Evolutionary conservation across 2,329 filamentous ascomycete species (phyloP), one percentile per base, ranked within the genome.

Genomic region (Thyridium curvatum): DNA sequence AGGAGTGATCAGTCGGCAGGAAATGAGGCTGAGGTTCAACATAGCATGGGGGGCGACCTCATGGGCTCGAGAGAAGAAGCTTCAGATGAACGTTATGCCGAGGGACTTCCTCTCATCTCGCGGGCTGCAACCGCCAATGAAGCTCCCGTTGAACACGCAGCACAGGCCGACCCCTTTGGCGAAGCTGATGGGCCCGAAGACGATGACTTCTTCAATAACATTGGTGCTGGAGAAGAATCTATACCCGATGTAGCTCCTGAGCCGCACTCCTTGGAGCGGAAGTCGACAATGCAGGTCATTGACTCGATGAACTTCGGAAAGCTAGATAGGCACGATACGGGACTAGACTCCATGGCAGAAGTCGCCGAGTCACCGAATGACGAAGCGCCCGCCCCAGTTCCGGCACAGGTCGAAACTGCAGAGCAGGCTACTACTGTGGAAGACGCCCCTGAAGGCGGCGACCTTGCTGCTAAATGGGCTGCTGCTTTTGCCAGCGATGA

Each of bases 401-500:
- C 39, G 10, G 17, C 30, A 7, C 32, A 43, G 12, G 34, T 18
- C 7, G 37, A 38, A 33, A 33, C 21, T 17, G 33, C 31, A 17
- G 48, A 46, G 18, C 38, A 46, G 3, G 39, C 40, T 21, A 30
- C 18, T 8, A 33, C 33, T 10, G 40, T 46, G n/a, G 52, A 52
- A 18, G 48, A 55, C 17, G 43, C 53, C 15, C 46, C 50, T 13
- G 48, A 51, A 5, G 66, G 74, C 7, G 74, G 82, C 32, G 85
- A 91, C 52, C 60, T 93, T 31, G 83, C 84, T 34, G 85, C 85
- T 14, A 82, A 87, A 49, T 95, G 91, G 86, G 78, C 87, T 46
- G 84, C 86, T 34, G 86, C 87, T 32, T 77, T 96, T 51, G 86
- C 21, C 10, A 10, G 68, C 12, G 84, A 86, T 35, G 84, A 90